A percentile compares a stretch with the other conserved stretches of the same genome.
Conservation (phyloP, 2,329 filamentous ascomycete genomes). For the Colletotrichum musicola region DNA sequence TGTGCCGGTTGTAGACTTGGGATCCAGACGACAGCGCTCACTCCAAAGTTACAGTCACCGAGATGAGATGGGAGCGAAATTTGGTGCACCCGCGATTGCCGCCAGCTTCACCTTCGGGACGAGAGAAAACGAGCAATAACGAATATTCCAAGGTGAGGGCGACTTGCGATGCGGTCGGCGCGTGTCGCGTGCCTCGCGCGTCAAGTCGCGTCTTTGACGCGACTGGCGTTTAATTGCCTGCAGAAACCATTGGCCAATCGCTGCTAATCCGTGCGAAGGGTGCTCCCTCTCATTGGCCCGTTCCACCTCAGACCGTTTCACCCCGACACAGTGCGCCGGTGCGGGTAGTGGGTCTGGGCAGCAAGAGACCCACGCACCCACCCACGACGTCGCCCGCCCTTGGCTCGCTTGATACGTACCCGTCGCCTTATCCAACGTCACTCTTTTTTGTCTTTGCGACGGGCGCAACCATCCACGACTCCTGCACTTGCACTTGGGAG, state of each 20-base stretch:
- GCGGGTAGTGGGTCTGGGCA: neutral
- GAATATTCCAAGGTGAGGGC: neutral
- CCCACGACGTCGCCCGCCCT: neutral
- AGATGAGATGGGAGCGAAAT: neutral
- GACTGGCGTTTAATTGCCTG: slow-evolving; percentile 31
- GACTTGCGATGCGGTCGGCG: slow-evolving; percentile 29
- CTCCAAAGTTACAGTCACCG: neutral
- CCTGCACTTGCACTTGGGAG: neutral
- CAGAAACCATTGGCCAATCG: slow-evolving; percentile 29
- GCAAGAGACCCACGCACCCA: no score
- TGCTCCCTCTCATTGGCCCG: slow-evolving; percentile 11
- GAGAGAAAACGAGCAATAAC: neutral
- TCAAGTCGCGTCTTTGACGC: slow-evolving; percentile 20
- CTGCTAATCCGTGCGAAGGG: accelerated
- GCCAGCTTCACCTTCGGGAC: slow-evolving; percentile 1
- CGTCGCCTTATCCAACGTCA: slow-evolving; percentile 26
- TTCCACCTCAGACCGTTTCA: slow-evolving; percentile 14
- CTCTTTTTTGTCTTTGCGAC: neutral
- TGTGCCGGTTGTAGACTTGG: no score
- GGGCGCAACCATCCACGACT: neutral
- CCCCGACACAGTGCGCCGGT: slow-evolving; percentile 30
- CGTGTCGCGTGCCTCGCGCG: slow-evolving; percentile 34
- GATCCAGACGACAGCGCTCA: neutral
- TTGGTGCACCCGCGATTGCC: slow-evolving; percentile 16
- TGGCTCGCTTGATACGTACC: slow-evolving; percentile 28